phyloP scores from a whole-genome alignment of 1,284 basidiomycete species.

The Moesziomyces globuligerus region DNA sequence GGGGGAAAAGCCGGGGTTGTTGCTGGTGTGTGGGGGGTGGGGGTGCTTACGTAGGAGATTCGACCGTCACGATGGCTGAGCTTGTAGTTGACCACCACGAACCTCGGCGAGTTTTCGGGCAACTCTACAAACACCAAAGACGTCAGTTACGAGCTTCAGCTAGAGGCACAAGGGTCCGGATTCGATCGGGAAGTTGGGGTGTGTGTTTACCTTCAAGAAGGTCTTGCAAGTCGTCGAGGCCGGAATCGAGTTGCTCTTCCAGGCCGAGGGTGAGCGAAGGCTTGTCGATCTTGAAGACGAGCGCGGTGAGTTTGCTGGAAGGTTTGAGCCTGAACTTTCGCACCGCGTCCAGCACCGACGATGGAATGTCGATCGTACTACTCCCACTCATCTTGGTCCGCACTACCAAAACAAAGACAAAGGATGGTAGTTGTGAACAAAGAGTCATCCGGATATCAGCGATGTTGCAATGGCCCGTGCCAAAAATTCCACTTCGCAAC shows the following conservation, averaged over 20 bases:
- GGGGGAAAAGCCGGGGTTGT: no score
- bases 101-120: constrained; percentile 88
- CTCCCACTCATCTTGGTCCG: constrained; percentile 12
- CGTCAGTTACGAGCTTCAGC: not conserved
- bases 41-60: constrained; percentile 73
- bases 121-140: constrained; percentile 74
- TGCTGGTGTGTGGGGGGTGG: not conserved
- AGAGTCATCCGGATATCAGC: no score
- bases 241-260: constrained; percentile 55
- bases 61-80: constrained; percentile 84
- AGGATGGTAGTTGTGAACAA: not conserved
- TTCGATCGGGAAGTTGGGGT: not conserved
- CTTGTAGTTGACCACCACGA: constrained; percentile 84
- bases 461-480: no score
- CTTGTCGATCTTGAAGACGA: constrained; percentile 64
- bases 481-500: no score
- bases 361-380: constrained; percentile 61
- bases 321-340: constrained; percentile 54
- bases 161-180: not conserved
- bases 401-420: not conserved
- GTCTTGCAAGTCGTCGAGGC: constrained; percentile 45
- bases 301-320: constrained; percentile 40
- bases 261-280: constrained; percentile 49
- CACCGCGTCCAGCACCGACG: constrained; percentile 32
- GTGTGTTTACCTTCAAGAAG: constrained; percentile 55